Evolutionary conservation across 768 basidiomycete genomes (phyloP), one percentile per base, ranked within the genome.

Genomic region (Butyriboletus loyo): DNA sequence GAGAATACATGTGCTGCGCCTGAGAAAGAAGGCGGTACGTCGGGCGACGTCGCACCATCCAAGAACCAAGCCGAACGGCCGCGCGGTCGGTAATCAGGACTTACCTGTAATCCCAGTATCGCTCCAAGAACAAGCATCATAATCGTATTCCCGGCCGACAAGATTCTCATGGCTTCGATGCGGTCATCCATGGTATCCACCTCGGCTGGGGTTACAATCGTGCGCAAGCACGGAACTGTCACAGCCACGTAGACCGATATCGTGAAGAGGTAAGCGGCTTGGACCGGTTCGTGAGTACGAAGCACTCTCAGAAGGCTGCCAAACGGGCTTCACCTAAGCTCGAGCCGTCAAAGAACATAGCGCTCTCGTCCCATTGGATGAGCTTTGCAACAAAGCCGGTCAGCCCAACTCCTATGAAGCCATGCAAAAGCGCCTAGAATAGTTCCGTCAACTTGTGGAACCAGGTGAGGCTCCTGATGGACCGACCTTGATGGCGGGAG

Each of bases 261-360:
- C 25, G 77, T 81, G 54, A 91, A 90, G 17, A 94, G 70, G 68
- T 87, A 92, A 46, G 81, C 81, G 25, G 75, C 92, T 94, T 67
- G 14, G 37, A 27, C 42, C 49, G n/a, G 48, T 35, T 13, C 43
- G 60, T 67, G 37, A 69, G 59, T 28, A 48, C 24, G 19, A 24
- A 10, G 31, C 6, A 22, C 15, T 19, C 30, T 38, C 34, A 15
- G 22, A 52, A 32, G 10, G 6, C 21, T n/a, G 15, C 4, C 5
- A 34, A 50, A 37, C n/a, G 15, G 15, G 30, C 14, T 83, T 60
- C 59, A 94, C 94, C 91, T 53, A 96, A 71, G 59, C 84, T 85
- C 22, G 87, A 85, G 21, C 95, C 95, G 69, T 98, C 95, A 68
- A 98, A 98, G 75, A 91, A 94, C 73, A 95, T 80, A 8, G 95